Evolutionary conservation across 2,329 filamentous ascomycete genomes (phyloP).

Genomic region (Colletotrichum gloeosporioides): DNA sequence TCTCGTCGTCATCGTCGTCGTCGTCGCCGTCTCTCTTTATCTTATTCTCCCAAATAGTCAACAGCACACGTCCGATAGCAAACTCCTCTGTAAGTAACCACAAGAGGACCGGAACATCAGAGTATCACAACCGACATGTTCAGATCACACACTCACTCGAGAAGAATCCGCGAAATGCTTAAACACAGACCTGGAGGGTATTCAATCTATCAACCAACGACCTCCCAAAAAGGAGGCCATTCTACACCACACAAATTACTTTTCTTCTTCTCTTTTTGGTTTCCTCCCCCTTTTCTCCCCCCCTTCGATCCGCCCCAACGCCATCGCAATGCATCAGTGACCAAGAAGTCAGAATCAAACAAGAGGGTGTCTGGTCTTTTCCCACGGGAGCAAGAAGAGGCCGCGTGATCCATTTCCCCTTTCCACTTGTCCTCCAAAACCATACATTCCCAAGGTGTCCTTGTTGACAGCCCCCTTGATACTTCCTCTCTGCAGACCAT

Average conservation of each 20-base stretch:
- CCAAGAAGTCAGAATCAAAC: neutral
- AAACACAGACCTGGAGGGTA: neutral
- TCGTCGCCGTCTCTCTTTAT: too few species aligned
- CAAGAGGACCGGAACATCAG: too few species aligned
- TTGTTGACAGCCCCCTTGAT: too few species aligned
- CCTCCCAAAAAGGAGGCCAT: neutral
- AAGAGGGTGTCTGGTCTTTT: neutral
- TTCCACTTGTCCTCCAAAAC: neutral
- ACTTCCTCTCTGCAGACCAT: too few species aligned
- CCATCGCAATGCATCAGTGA: slow-evolving; percentile 45
- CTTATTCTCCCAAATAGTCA: rapidly evolving
- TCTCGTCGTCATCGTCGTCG: too few species aligned
- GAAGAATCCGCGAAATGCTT: neutral
- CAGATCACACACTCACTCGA: neutral
- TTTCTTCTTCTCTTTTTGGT: neutral
- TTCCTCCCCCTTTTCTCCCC: slow-evolving; percentile 9
- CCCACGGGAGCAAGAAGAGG: neutral
- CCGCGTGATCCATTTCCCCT: neutral
- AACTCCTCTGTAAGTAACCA: too few species aligned
- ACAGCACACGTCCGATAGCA: too few species aligned
- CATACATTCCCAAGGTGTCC: neutral
- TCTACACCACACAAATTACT: neutral
- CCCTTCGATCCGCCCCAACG: slow-evolving; percentile 30
- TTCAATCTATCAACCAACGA: neutral
- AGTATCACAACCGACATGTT: rapidly evolving